Evolutionary conservation across 768 basidiomycete genomes (phyloP), one percentile per base, ranked within the genome.

Genomic region (Boletus sp.): DNA sequence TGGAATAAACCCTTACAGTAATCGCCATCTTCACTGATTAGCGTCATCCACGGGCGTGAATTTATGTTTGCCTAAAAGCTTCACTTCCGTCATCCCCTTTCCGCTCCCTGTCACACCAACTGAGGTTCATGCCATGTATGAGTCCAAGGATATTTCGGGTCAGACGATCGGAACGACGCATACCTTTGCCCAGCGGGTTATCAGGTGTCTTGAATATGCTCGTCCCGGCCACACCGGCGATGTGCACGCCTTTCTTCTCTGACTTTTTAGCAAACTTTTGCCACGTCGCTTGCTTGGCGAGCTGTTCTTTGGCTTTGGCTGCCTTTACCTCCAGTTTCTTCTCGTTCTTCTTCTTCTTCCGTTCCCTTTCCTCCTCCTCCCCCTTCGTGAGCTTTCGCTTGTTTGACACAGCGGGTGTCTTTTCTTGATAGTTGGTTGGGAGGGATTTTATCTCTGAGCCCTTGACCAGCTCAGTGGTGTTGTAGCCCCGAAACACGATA

Each of bases 201-300:
- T 94, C 93, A 12, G 94, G 94, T 5, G 92, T 95, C 76, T 93
- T 92, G 80, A 95, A 95, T 61, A 94, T 94, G 65, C 91, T 94
- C 60, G 89, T 93, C 29, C 94, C 94, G 32, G 88, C 75, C 35
- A 92, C 82, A 28, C 93, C 93, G 30, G 93, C 93, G 56, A 95
- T 94, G 70, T 89, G 86, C 33, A 93, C 84, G 9, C 93, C 93
- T 73, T 95, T 95, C 81, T 89, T 93, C 73, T 93, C 90, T 30
- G 86, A 84, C 76, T 96, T 96, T 78, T 94, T 96, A 20, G 93
- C 86, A 77, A 96, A 96, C 76, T 92, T 92, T 76, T 94, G 92
- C 93, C 93, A 96, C 45, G 85, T 86, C 56, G 83, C 83, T 75
- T 94, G 92, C 75, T 93, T 92, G 60, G 77, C 78, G 33, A 75